phyloP scores from a whole-genome alignment of 805 yeast genomes.

The Naumovozyma castellii region DNA sequence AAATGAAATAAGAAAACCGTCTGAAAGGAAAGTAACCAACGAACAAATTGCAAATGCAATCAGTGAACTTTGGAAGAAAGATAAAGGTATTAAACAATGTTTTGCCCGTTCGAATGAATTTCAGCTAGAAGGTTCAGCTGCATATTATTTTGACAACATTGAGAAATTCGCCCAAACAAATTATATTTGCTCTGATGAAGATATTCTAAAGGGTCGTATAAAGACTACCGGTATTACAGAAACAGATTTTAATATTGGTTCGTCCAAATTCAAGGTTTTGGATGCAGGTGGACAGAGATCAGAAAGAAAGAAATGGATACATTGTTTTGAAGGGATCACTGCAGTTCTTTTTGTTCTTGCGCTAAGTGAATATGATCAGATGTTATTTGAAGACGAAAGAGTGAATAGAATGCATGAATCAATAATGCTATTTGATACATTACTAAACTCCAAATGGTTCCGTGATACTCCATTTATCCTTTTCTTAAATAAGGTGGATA shows the following conservation, averaged over 20 bases:
- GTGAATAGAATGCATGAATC: slow-evolving; percentile 91
- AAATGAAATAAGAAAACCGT: slow-evolving; percentile 4
- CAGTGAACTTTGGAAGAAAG: slow-evolving; percentile 55
- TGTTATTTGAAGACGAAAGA: slow-evolving; percentile 77
- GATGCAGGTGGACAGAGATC: slow-evolving; percentile 97
- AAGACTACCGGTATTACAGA: slow-evolving; percentile 95
- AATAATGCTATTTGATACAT: slow-evolving; percentile 68
- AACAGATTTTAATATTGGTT: slow-evolving; percentile 61
- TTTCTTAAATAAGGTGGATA: slow-evolving; percentile 81
- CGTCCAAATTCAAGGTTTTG: slow-evolving; percentile 60
- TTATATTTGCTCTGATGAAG: slow-evolving; percentile 69
- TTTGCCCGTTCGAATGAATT: slow-evolving; percentile 59
- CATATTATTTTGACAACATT: slow-evolving; percentile 73
- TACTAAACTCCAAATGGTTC: slow-evolving; percentile 83
- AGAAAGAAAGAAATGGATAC: slow-evolving; percentile 90
- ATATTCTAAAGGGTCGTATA: slow-evolving; percentile 81
- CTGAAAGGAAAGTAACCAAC: slow-evolving; percentile 24
- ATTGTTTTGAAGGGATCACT: slow-evolving; percentile 83
- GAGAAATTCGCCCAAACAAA: slow-evolving; percentile 50
- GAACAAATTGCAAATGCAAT: slow-evolving; percentile 66
- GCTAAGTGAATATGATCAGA: slow-evolving; percentile 86
- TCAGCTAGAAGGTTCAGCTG: slow-evolving; percentile 76
- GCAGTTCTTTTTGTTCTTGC: slow-evolving; percentile 84
- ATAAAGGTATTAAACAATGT: slow-evolving; percentile 55
- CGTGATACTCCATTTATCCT: slow-evolving; percentile 76